A percentile compares a stretch with the other conserved stretches of the same genome.
Evolutionary conservation across 1,284 basidiomycete genomes (phyloP).

Genomic region (Trametes polyzona): DNA sequence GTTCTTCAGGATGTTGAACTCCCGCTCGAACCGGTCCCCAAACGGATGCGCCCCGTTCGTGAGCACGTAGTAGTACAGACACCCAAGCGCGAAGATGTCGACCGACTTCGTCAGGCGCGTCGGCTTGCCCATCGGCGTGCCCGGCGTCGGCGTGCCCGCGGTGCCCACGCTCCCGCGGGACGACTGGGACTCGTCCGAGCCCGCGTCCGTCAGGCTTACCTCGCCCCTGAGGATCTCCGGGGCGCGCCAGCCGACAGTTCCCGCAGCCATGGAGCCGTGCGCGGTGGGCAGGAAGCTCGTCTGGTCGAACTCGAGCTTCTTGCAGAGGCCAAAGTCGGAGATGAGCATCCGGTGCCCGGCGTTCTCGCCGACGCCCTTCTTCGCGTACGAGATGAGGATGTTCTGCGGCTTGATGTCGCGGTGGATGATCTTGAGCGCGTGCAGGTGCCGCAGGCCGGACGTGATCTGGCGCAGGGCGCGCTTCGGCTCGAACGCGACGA

Average conservation of each 20-base stretch:
- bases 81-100: slow-evolving; percentile 93
- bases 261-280: slow-evolving; percentile 83
- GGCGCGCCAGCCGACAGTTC: slow-evolving; percentile 93
- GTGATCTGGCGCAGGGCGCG: slow-evolving; percentile 88
- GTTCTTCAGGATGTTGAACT: slow-evolving; percentile 89
- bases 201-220: slow-evolving; percentile 84
- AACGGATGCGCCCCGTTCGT: slow-evolving; percentile 90
- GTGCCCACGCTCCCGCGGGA: slow-evolving; percentile 70
- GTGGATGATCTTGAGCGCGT: slow-evolving; percentile 95
- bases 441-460: slow-evolving; percentile 87
- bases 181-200: slow-evolving; percentile 62
- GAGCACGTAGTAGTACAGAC: slow-evolving; percentile 90
- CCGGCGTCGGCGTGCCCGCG: slow-evolving; percentile 50
- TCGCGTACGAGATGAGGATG: slow-evolving; percentile 85
- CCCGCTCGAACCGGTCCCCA: slow-evolving; percentile 89
- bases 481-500: slow-evolving; percentile 81
- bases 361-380: slow-evolving; percentile 53
- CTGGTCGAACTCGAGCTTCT: slow-evolving; percentile 91
- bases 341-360: slow-evolving; percentile 86
- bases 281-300: slow-evolving; percentile 87
- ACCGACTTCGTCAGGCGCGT: slow-evolving; percentile 89
- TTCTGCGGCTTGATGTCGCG: slow-evolving; percentile 99
- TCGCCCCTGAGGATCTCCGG: slow-evolving; percentile 92
- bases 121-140: slow-evolving; percentile 46
- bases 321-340: slow-evolving; percentile 94